Conservation (phyloP, 2,329 filamentous ascomycete species). For the Akanthomyces muscarius region DNA sequence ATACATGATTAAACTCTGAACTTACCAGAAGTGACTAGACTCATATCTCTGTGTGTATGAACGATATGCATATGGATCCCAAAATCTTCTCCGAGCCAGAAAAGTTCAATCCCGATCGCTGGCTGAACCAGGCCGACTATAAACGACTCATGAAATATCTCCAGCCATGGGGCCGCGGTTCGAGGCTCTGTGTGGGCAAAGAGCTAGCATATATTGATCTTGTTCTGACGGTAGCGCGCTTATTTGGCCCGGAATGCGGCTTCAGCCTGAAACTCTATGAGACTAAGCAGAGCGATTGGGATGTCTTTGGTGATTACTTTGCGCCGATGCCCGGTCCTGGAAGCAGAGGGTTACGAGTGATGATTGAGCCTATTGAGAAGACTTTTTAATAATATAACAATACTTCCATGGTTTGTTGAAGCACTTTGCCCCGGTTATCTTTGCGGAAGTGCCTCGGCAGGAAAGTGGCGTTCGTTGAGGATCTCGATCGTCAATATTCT, state of each 20-base stretch:
- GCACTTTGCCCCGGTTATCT: no score
- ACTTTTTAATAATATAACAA: not conserved
- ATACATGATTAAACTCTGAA: not conserved
- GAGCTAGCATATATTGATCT: not conserved
- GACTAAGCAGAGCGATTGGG: not conserved
- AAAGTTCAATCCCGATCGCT: not conserved
- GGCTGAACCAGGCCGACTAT: not conserved
- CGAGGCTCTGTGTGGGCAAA: not conserved
- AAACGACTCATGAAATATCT: not conserved
- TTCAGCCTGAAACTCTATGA: not conserved
- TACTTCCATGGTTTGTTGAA: no score
- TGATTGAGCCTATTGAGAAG: not conserved
- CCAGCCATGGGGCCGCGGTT: slow-evolving; percentile 3
- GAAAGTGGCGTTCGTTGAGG: no score
- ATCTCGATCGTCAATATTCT: no score
- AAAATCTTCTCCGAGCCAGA: not conserved
- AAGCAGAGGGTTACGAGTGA: not conserved
- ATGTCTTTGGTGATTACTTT: not conserved
- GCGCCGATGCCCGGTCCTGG: not conserved
- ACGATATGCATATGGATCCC: not conserved
- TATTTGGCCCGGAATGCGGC: not conserved
- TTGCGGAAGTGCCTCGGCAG: no score
- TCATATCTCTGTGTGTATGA: not conserved
- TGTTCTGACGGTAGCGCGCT: no score
- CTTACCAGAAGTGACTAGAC: not conserved